A percentile compares a stretch with the other conserved stretches of the same genome.
Conservation (phyloP, 352 stramenopile species). For the Globisporangium paddicum region DNA sequence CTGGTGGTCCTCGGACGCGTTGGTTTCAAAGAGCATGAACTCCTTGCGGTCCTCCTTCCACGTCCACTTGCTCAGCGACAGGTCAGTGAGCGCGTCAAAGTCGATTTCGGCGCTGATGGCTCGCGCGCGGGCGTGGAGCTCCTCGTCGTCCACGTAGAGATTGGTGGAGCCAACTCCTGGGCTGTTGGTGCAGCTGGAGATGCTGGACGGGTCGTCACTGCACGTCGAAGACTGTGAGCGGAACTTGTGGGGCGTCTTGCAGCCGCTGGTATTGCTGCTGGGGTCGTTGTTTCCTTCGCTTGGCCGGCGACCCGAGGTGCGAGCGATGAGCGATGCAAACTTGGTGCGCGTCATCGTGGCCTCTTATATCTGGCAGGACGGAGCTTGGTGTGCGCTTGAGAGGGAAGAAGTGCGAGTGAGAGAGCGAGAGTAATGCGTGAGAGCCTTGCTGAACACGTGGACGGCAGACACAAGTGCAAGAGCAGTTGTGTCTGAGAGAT, state of each 20-base stretch:
- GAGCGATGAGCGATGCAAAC: neutral
- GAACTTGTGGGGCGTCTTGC: neutral
- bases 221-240: slow-evolving; percentile 1
- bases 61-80: slow-evolving; percentile 7
- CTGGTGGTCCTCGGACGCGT: neutral
- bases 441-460: no score
- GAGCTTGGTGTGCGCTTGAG: neutral
- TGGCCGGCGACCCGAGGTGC: neutral
- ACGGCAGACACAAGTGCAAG: no score
- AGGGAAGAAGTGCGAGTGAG: neutral
- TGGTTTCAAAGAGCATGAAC: slow-evolving; percentile 2
- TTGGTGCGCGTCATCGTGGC: neutral
- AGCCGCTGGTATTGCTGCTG: neutral
- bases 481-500: no score
- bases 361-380: no score
- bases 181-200: slow-evolving; percentile 33
- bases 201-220: slow-evolving; percentile 11
- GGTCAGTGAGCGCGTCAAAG: slow-evolving; percentile 8
- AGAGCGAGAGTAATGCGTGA: neutral
- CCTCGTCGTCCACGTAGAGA: slow-evolving; percentile 3
- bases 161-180: neutral
- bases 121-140: slow-evolving; percentile 1
- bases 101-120: neutral
- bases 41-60: slow-evolving; percentile 3
- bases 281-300: neutral